A percentile compares a stretch with the other conserved stretches of the same genome.
phyloP scores from a whole-genome alignment of 2,329 filamentous ascomycete genomes.

The Paecilomyces sp. region DNA sequence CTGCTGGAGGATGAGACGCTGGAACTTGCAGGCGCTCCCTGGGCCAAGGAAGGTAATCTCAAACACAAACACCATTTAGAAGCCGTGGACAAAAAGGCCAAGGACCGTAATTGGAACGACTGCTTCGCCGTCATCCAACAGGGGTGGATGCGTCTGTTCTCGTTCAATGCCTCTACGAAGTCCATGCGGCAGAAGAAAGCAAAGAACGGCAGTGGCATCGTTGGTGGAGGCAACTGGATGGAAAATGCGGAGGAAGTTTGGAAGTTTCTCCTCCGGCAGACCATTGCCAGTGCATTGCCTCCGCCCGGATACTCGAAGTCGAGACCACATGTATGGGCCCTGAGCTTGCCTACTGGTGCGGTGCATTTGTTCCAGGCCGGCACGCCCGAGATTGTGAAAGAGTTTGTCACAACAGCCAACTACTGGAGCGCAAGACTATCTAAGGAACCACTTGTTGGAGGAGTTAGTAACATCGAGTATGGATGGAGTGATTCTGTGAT shows the following conservation, averaged over 20 bases:
- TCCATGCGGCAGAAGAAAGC: slow-evolving; percentile 59
- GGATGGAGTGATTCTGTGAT: slow-evolving; percentile 88
- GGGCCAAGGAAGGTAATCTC: slow-evolving; percentile 94
- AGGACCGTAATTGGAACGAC: slow-evolving; percentile 89
- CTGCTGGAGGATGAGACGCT: slow-evolving; percentile 88
- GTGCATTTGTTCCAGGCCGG: slow-evolving; percentile 98
- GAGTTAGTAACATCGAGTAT: slow-evolving; percentile 94
- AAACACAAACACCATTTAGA: slow-evolving; percentile 97
- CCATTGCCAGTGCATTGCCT: slow-evolving; percentile 82
- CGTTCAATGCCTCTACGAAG: slow-evolving; percentile 73
- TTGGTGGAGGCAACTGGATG: slow-evolving; percentile 97
- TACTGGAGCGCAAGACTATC: slow-evolving; percentile 96
- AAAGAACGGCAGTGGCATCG: slow-evolving; percentile 51
- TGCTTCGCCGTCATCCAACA: slow-evolving; percentile 96
- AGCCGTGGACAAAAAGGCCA: slow-evolving; percentile 81
- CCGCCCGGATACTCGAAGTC: slow-evolving; percentile 87
- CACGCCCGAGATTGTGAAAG: slow-evolving; percentile 86
- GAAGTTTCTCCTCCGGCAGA: slow-evolving; percentile 81
- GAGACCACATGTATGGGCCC: slow-evolving; percentile 85
- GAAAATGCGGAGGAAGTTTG: slow-evolving; percentile 89
- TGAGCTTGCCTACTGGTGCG: slow-evolving; percentile 84
- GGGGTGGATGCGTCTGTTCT: slow-evolving; percentile 88
- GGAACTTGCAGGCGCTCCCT: slow-evolving; percentile 87
- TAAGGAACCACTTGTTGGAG: slow-evolving; percentile 85
- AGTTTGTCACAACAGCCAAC: slow-evolving; percentile 91